Conservation (phyloP, 495 filamentous ascomycete species). For the Parathielavia appendiculata region DNA sequence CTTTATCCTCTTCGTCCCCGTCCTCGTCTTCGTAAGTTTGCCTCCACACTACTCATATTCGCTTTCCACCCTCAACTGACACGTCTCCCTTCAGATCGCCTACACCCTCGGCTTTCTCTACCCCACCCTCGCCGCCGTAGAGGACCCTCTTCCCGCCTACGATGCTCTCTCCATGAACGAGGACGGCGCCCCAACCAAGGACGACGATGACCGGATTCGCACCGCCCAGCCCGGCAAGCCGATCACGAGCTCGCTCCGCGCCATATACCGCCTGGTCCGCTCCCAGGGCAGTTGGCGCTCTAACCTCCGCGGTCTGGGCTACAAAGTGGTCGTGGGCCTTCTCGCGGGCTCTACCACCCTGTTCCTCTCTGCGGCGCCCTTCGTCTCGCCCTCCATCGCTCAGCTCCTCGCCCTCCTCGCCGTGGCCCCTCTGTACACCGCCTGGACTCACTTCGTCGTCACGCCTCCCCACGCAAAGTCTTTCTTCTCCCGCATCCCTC, state of each 20-base stretch:
- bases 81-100: conserved; percentile 26
- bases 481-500: conserved; percentile 43
- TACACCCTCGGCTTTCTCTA: conserved; percentile 40
- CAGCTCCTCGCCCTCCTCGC: conserved; percentile 32
- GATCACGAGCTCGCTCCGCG: conserved; percentile 42
- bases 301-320: conserved; percentile 39
- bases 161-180: conserved; percentile 40
- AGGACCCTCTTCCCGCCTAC: conserved; percentile 47
- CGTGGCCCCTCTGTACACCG: conserved; percentile 36
- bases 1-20: conserved; percentile 38
- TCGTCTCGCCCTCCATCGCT: conserved; percentile 28
- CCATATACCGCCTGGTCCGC: conserved; percentile 35
- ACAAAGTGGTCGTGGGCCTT: conserved; percentile 24
- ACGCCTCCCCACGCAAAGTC: conserved; percentile 32
- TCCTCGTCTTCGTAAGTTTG: conserved; percentile 34
- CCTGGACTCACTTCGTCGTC: conserved; percentile 46
- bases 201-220: conserved; percentile 24
- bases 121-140: conserved; percentile 45
- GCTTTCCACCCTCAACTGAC: neutral
- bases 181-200: conserved; percentile 20
- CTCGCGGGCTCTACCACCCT: conserved; percentile 20
- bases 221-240: conserved; percentile 25
- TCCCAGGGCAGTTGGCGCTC: conserved; percentile 37
- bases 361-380: conserved; percentile 21
- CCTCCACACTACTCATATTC: neutral